Conservation (phyloP, 352 stramenopile species). For the Phytophthora sansomeana region DNA sequence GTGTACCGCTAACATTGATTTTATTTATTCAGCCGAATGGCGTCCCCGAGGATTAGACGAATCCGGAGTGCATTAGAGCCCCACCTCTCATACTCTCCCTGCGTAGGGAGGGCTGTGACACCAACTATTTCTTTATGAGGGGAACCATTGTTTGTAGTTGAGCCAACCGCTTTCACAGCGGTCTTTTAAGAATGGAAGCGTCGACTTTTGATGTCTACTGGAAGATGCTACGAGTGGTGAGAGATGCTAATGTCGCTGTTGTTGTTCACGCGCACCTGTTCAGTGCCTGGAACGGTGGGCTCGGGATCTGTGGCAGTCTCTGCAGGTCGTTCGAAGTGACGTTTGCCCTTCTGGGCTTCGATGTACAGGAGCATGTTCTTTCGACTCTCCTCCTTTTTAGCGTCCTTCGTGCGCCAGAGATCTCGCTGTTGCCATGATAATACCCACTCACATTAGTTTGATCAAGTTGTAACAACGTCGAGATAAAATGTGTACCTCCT, state of each 20-base stretch:
- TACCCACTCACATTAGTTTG: neutral
- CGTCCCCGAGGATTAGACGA: slow-evolving; percentile 48
- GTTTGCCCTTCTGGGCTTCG: slow-evolving; percentile 69
- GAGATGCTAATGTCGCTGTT: neutral
- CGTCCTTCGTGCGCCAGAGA: slow-evolving; percentile 67
- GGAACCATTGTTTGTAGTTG: slow-evolving; percentile 14
- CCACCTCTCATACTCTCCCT: slow-evolving; percentile 45
- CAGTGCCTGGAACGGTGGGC: neutral
- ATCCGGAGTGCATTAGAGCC: slow-evolving; percentile 57
- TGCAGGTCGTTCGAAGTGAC: slow-evolving; percentile 41
- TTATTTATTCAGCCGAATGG: too few relatives aligned
- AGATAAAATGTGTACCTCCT: slow-evolving; percentile 50
- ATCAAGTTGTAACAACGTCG: neutral
- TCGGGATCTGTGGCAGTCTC: neutral
- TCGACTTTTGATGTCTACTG: slow-evolving; percentile 1
- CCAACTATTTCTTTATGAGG: slow-evolving; percentile 36
- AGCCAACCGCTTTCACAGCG: neutral
- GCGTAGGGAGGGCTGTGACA: slow-evolving; percentile 39
- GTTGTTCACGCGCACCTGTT: neutral
- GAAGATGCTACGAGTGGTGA: neutral
- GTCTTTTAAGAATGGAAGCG: neutral
- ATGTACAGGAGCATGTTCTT: slow-evolving; percentile 85
- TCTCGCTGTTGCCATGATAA: slow-evolving; percentile 41
- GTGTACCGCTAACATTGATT: too few relatives aligned
- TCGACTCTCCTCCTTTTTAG: slow-evolving; percentile 73